These are phyloP conservation scores for Ophiostoma sp. DNA, from an alignment of 2,329 filamentous ascomycete genomes.

Conservation along the genomic window DNA sequence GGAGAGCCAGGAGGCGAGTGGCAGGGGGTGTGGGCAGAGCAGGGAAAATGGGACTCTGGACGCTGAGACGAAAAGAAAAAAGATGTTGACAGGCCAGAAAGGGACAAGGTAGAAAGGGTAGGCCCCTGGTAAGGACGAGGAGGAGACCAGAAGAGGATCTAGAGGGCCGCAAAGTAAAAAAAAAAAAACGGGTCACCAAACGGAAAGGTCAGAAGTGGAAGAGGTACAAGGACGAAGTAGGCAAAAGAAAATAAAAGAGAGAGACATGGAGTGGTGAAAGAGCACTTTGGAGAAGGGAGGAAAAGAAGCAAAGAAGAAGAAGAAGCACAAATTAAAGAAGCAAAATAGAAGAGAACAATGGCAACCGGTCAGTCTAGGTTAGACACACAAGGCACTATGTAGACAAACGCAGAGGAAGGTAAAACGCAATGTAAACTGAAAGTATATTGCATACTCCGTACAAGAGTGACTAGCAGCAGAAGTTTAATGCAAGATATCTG, in stretches of 20 bases:
- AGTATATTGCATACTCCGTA: background rate
- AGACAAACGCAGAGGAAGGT: background rate
- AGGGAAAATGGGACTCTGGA: conserved; percentile 9
- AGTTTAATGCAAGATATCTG: background rate
- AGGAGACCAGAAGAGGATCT: conserved; percentile 14
- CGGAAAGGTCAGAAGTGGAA: background rate
- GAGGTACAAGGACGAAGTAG: background rate
- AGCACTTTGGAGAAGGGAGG: background rate
- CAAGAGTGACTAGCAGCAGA: background rate
- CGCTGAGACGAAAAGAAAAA: conserved; percentile 13
- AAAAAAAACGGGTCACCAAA: background rate
- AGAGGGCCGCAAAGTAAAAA: conserved; percentile 4
- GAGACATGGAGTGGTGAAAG: background rate
- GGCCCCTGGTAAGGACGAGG: background rate
- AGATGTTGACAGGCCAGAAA: conserved; percentile 11
- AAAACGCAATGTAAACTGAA: background rate
- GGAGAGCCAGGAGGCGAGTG: conserved; percentile 1
- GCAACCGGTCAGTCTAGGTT: background rate
- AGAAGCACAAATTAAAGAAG: background rate
- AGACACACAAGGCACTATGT: background rate
- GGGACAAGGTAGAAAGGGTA: conserved; percentile 13
- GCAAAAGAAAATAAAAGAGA: conserved; percentile 1
- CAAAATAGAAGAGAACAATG: conserved; percentile 7
- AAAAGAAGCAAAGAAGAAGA: background rate
- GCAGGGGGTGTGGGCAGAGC: conserved; percentile 10